phyloP scores from a whole-genome alignment of 495 filamentous ascomycete species.

The Lineolata rhizophorae region DNA sequence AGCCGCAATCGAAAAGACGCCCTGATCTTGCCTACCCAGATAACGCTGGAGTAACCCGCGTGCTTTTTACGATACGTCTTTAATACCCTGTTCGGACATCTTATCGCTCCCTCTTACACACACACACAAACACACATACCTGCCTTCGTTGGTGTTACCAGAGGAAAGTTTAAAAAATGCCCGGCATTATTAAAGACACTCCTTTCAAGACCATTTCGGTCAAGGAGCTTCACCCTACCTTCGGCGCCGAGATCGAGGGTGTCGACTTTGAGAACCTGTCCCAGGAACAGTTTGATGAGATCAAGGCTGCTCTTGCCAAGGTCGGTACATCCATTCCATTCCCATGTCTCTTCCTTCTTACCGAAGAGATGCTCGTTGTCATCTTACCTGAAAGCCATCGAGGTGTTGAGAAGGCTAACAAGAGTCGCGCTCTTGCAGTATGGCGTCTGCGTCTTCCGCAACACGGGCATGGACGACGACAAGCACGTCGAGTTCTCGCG shows the following conservation, averaged over 20 bases:
- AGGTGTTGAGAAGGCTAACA: too few relatives aligned
- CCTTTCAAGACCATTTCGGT: conserved; percentile 14
- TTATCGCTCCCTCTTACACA: too few relatives aligned
- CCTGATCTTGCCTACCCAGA: too few relatives aligned
- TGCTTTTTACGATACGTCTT: too few relatives aligned
- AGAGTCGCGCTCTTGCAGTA: conserved; percentile 19
- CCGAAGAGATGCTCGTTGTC: not conserved
- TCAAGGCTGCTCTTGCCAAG: conserved; percentile 26
- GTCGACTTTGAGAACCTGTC: conserved; percentile 26
- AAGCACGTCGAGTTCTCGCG: conserved; percentile 30
- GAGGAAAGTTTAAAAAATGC: too few relatives aligned
- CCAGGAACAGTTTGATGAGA: conserved; percentile 25
- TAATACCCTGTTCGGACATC: too few relatives aligned
- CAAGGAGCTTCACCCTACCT: conserved; percentile 28
- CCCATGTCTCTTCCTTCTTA: not conserved
- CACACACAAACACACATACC: too few relatives aligned
- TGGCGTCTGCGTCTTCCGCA: conserved; percentile 32
- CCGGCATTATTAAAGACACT: not conserved
- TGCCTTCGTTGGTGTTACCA: too few relatives aligned
- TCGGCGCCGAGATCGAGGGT: conserved; percentile 29
- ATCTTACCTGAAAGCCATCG: not conserved
- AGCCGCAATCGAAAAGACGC: too few relatives aligned
- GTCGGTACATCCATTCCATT: conserved; percentile 9
- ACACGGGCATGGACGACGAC: conserved; percentile 28
- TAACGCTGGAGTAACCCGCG: too few relatives aligned